phyloP scores from a whole-genome alignment of 495 filamentous ascomycete species.

The Hypoxylon lenormandii region DNA sequence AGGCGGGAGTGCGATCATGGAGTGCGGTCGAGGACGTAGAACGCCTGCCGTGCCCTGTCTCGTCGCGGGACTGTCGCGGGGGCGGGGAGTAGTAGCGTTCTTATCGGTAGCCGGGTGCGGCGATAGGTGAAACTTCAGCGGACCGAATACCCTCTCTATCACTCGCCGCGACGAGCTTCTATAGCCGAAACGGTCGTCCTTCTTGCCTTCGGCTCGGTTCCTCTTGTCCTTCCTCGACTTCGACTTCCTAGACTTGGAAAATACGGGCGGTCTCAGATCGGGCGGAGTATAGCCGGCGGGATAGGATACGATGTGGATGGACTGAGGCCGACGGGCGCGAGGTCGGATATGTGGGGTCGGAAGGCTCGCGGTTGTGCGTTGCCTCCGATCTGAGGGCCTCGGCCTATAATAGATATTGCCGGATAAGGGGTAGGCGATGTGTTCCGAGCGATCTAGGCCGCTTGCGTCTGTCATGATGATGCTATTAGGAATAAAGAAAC shows the following conservation, averaged over 20 bases:
- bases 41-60: slow-evolving; percentile 24
- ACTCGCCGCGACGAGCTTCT: slow-evolving; percentile 48
- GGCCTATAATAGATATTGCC: slow-evolving; percentile 61
- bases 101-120: slow-evolving; percentile 33
- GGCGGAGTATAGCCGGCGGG: slow-evolving; percentile 63
- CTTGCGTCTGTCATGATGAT: slow-evolving; percentile 42
- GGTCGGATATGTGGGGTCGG: slow-evolving; percentile 64
- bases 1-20: slow-evolving; percentile 47
- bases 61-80: slow-evolving; percentile 20
- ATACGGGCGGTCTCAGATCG: slow-evolving; percentile 58
- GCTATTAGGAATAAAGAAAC: slow-evolving; percentile 40
- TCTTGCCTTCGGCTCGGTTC: slow-evolving; percentile 39
- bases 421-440: slow-evolving; percentile 52
- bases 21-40: slow-evolving; percentile 24
- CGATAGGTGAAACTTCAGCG: slow-evolving; percentile 48
- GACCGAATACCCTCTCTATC: slow-evolving; percentile 58
- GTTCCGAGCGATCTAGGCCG: slow-evolving; percentile 44
- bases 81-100: slow-evolving; percentile 6
- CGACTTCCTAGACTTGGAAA: slow-evolving; percentile 32
- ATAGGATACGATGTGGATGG: slow-evolving; percentile 68
- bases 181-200: slow-evolving; percentile 36
- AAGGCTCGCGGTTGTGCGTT: slow-evolving; percentile 50
- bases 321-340: slow-evolving; percentile 64
- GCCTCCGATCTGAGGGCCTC: slow-evolving; percentile 48
- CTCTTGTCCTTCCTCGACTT: slow-evolving; percentile 50